A percentile compares a stretch with the other conserved stretches of the same genome.
Conservation (phyloP, 2,329 filamentous ascomycete species). For the Aspergillus carbonarius region DNA sequence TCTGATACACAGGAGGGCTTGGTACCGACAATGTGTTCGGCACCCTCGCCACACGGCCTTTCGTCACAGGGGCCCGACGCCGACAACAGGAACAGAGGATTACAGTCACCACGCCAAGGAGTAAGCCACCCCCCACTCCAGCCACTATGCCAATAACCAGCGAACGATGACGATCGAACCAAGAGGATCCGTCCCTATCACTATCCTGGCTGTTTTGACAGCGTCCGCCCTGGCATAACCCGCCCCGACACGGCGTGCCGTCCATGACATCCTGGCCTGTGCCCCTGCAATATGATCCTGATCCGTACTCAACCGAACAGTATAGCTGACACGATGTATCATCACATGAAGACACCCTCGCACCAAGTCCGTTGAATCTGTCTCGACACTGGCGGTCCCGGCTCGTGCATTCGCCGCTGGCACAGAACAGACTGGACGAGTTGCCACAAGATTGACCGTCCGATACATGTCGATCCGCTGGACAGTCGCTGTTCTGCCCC, state of each 20-base stretch:
- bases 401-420: constrained; percentile 14
- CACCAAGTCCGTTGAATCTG: not conserved
- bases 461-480: constrained; percentile 1
- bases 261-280: constrained; percentile 5
- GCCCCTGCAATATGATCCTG: not conserved
- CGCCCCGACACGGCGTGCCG: constrained; percentile 10
- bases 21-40: too few species aligned
- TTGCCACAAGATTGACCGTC: constrained; percentile 10
- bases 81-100: too few species aligned
- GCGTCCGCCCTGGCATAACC: not conserved
- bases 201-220: not conserved
- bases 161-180: constrained; percentile 11
- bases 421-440: constrained; percentile 5
- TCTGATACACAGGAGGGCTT: too few species aligned
- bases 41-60: too few species aligned
- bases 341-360: constrained; percentile 6
- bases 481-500: constrained; percentile 8
- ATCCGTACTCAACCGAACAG: not conserved
- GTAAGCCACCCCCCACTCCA: too few species aligned
- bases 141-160: not conserved
- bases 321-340: constrained; percentile 4
- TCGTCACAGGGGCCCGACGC: too few species aligned
- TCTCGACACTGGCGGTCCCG: constrained; percentile 12
- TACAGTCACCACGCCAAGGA: too few species aligned
- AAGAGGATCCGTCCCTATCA: not conserved